These are phyloP conservation scores for Quercus suber DNA, from an alignment of 306 rosid genomes.

Conservation along the genomic window DNA sequence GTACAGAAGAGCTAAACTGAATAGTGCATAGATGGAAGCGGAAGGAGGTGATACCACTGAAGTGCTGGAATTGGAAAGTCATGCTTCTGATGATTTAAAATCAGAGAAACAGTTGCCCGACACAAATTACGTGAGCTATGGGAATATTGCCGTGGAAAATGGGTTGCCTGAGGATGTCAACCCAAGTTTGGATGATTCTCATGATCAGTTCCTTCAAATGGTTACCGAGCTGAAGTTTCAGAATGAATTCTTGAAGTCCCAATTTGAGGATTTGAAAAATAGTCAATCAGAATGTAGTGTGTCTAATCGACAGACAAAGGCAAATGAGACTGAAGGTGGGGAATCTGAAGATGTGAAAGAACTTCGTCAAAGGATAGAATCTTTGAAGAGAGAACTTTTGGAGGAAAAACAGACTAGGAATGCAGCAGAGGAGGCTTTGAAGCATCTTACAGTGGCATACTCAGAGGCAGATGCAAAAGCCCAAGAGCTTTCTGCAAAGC, in stretches of 20 bases:
- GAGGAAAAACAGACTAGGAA: slow-evolving; percentile 81
- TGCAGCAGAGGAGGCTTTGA: slow-evolving; percentile 85
- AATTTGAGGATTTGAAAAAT: slow-evolving; percentile 51
- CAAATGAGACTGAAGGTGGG: slow-evolving; percentile 28
- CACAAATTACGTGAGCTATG: slow-evolving; percentile 31
- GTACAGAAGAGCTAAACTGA: slow-evolving; percentile 17
- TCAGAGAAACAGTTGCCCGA: slow-evolving; percentile 34
- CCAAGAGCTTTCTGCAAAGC: slow-evolving; percentile 75
- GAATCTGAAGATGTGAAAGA: slow-evolving; percentile 45
- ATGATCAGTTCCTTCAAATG: slow-evolving; percentile 65
- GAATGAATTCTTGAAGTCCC: slow-evolving; percentile 85
- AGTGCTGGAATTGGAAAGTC: slow-evolving; percentile 38
- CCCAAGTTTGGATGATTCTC: slow-evolving; percentile 29
- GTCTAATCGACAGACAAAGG: slow-evolving; percentile 28
- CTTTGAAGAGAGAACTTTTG: slow-evolving; percentile 55
- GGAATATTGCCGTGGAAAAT: slow-evolving; percentile 34
- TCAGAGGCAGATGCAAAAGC: slow-evolving; percentile 80
- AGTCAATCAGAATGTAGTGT: slow-evolving; percentile 17
- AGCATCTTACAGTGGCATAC: slow-evolving; percentile 68
- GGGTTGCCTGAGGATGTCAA: slow-evolving; percentile 35
- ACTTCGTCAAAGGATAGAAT: slow-evolving; percentile 52
- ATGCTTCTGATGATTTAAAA: slow-evolving; percentile 28
- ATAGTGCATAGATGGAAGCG: slow-evolving; percentile 33
- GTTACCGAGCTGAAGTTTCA: slow-evolving; percentile 65
- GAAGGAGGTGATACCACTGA: slow-evolving; percentile 39